Base-by-base conservation (phyloP, 108 stramenopile species). In the Skeletonema grethae region DNA sequence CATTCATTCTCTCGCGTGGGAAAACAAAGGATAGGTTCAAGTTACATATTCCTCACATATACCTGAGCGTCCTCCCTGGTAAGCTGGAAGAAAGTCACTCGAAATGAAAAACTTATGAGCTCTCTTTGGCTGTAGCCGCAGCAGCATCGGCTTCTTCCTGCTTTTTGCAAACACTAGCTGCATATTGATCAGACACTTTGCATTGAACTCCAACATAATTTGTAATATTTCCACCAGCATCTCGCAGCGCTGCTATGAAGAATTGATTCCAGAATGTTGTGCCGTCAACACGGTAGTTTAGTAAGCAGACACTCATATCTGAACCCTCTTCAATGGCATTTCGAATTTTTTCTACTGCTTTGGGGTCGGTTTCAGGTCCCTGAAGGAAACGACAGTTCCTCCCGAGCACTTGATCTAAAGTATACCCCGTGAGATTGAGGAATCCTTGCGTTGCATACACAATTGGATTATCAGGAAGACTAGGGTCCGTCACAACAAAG, bases 181-280 rank as follows among this genome's bases (percentile, higher is more conserved):
- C 93, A 73, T 95, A 95, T 64, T 90, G 88, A 68, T 92, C 92
- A 36, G 85, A 86, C 10, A 94, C 92, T 79, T 95, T 95, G 75
- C 97, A 97, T 84, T 98, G 97, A 46, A 98, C 97, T 36, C 97
- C 97, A n/a, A 98, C 96, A 89, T 95, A 98, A 76, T 97, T 98
- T 43, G 97, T 97, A 50, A 98, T 89, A 63, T 85, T 84, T 29
- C 97, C 96, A 57, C 84, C 76, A 13, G 89, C 94, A 85, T 97
- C 97, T 35, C 94, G 75, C 41, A 98, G 78, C 5, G 96, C 94
- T 30, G 96, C 97, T 65, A 98, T 95, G 80, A 96, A 98, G 75
- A 98, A 96, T 76, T 97, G 96, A 80, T 99, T 98, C 97, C 97
- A 99, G 85, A 99, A 99, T 0, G 97, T 95, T 11, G 88, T 90